phyloP scores from a whole-genome alignment of 2,329 filamentous ascomycete species.

The Fusarium concolor region DNA sequence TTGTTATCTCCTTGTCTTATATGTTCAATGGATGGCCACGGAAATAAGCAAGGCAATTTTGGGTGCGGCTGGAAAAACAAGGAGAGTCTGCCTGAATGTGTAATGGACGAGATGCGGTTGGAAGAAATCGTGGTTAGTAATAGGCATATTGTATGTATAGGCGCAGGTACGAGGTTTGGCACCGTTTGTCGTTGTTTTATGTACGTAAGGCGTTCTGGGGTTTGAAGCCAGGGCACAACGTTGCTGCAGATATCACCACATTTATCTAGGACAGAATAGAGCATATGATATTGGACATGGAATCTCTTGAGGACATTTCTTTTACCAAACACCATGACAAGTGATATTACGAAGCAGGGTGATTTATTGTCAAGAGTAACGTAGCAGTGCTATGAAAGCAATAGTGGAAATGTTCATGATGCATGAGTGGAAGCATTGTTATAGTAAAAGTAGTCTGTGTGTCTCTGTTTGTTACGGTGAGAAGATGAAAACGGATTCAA shows the following conservation, averaged over 20 bases:
- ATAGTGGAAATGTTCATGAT: conserved; percentile 6
- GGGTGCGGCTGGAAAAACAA: conserved; percentile 12
- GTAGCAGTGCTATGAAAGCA: conserved; percentile 11
- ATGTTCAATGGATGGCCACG: conserved; percentile 1
- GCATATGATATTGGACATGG: conserved; percentile 18
- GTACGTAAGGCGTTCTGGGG: conserved; percentile 46
- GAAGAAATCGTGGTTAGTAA: conserved; percentile 7
- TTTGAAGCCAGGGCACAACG: background rate
- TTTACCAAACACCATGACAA: background rate
- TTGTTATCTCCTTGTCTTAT: conserved; percentile 11
- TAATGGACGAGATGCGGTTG: conserved; percentile 24
- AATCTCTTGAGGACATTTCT: background rate
- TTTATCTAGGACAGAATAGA: conserved; percentile 32
- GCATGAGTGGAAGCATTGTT: conserved; percentile 11
- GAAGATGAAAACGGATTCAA: conserved; percentile 5
- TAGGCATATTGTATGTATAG: conserved; percentile 32
- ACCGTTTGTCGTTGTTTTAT: conserved; percentile 35
- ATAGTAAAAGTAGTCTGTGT: conserved; percentile 1
- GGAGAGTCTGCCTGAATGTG: conserved; percentile 11
- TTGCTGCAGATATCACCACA: conserved; percentile 31
- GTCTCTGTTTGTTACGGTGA: background rate
- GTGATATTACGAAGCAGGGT: background rate
- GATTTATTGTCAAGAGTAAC: background rate
- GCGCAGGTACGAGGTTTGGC: conserved; percentile 26
- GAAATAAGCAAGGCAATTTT: conserved; percentile 3